A percentile compares a stretch with the other conserved stretches of the same genome.
Evolutionary conservation across 2,329 filamentous ascomycete species (phyloP).

Genomic region (Rutstroemia sp.): DNA sequence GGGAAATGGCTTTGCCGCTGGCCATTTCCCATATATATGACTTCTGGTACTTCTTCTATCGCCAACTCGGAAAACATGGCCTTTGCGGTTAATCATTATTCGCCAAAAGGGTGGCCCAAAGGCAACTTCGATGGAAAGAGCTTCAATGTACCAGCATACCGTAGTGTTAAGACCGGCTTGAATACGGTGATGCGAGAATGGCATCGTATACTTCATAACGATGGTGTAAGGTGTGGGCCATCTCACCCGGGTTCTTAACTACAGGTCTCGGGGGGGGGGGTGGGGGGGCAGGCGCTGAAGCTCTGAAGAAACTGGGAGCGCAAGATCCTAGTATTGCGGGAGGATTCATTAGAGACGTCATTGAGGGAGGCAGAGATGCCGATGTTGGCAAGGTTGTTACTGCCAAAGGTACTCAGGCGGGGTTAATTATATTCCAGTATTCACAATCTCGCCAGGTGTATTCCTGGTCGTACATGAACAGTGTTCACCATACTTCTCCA

Average conservation of each 20-base stretch:
- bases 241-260: constrained; percentile 42
- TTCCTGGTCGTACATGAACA: no score
- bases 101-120: constrained; percentile 33
- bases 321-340: constrained; percentile 32
- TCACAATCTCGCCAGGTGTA: no score
- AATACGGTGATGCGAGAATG: constrained; percentile 45
- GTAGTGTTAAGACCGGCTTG: constrained; percentile 37
- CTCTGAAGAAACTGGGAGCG: constrained; percentile 20
- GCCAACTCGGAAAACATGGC: constrained; percentile 25
- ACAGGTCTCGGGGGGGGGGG: constrained; percentile 32
- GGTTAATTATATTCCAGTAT: background rate
- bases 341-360: constrained; percentile 32
- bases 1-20: no score
- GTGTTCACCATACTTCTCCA: no score
- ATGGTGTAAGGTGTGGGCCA: constrained; percentile 42
- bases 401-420: constrained; percentile 6
- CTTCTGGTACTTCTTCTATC: constrained; percentile 35
- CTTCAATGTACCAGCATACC: constrained; percentile 30
- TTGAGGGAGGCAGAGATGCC: constrained; percentile 35
- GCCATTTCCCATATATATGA: constrained; percentile 22
- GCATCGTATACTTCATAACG: constrained; percentile 35
- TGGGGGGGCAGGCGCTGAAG: constrained; percentile 8
- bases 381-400: constrained; percentile 34
- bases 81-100: constrained; percentile 21
- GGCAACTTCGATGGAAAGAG: constrained; percentile 14